These are phyloP conservation scores for Golubevia sp. DNA, from an alignment of 1,284 basidiomycete species.

Conservation along the genomic window DNA sequence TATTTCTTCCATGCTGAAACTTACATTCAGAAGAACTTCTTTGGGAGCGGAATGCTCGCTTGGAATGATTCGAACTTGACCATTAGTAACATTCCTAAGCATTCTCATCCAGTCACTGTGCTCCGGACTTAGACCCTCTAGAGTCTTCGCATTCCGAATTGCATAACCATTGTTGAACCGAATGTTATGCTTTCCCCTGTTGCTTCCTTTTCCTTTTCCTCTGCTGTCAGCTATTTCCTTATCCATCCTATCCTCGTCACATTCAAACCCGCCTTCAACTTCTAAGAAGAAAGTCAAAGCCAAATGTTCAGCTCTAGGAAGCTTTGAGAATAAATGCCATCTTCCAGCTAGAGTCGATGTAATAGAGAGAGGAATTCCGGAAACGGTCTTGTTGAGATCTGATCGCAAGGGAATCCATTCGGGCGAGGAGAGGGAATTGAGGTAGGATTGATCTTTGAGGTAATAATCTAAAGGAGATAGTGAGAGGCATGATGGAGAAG, in stretches of 20 bases:
- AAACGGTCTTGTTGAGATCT: constrained; percentile 19
- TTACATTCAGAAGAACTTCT: constrained; percentile 22
- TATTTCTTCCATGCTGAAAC: background rate
- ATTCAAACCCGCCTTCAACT: constrained; percentile 1
- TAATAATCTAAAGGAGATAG: constrained; percentile 53
- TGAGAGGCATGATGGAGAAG: constrained; percentile 25
- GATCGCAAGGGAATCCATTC: constrained; percentile 29
- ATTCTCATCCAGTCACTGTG: constrained; percentile 22
- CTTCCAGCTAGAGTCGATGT: constrained; percentile 48
- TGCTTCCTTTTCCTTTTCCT: no score
- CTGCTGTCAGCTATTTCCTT: no score
- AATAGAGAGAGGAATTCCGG: constrained; percentile 36
- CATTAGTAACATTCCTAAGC: constrained; percentile 30
- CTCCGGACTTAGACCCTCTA: no score
- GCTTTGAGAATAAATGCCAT: constrained; percentile 49
- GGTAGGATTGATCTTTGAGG: constrained; percentile 15
- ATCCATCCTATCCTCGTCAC: constrained; percentile 1
- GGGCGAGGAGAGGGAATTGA: constrained; percentile 28
- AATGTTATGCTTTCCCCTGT: no score
- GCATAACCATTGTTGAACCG: no score
- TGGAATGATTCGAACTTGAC: constrained; percentile 32
- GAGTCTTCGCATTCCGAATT: no score
- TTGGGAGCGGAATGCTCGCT: constrained; percentile 29
- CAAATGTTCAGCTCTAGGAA: constrained; percentile 51
- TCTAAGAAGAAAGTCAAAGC: constrained; percentile 52